These are phyloP conservation scores for Nakaseomyces sp. DNA, from an alignment of 1,139 yeast genomes.

Conservation along the genomic window DNA sequence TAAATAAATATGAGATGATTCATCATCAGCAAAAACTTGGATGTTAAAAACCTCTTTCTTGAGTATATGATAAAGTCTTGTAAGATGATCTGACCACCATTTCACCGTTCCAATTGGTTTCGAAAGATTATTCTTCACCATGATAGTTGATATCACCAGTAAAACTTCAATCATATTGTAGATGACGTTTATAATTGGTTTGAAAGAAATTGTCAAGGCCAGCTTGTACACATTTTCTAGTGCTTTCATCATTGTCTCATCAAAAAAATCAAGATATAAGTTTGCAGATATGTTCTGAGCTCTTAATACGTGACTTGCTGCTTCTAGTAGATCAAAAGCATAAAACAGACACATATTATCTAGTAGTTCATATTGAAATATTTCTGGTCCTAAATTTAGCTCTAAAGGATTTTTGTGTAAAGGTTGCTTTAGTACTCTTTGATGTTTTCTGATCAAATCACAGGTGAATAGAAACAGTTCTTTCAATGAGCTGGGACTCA, in stretches of 20 bases:
- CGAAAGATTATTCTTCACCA: constrained; percentile 3
- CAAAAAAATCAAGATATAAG: constrained; percentile 17
- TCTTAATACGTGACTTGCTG: constrained; percentile 24
- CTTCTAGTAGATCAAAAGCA: constrained; percentile 49
- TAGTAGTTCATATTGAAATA: constrained; percentile 34
- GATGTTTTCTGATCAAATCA: constrained; percentile 24
- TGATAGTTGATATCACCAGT: constrained; percentile 18
- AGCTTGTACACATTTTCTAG: constrained; percentile 22
- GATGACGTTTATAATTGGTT: constrained; percentile 24
- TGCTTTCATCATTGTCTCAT: constrained; percentile 14
- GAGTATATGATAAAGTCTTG: constrained; percentile 19
- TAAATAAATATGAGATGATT: constrained; percentile 10
- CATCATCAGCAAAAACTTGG: constrained; percentile 10
- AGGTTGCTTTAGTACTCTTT: constrained; percentile 23
- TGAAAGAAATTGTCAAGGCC: constrained; percentile 27
- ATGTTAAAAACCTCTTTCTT: constrained; percentile 16
- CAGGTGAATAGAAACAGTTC: constrained; percentile 21
- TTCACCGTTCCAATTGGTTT: constrained; percentile 10
- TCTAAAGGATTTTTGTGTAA: constrained; percentile 17
- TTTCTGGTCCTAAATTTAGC: constrained; percentile 19
- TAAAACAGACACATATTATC: constrained; percentile 44
- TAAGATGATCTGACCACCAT: constrained; percentile 27
- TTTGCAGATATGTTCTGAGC: constrained; percentile 14
- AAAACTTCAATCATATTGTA: constrained; percentile 23
- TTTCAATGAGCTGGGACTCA: constrained; percentile 32